Base-by-base conservation (phyloP, 2,329 filamentous ascomycete genomes). In the Leptographium wingfieldii region DNA sequence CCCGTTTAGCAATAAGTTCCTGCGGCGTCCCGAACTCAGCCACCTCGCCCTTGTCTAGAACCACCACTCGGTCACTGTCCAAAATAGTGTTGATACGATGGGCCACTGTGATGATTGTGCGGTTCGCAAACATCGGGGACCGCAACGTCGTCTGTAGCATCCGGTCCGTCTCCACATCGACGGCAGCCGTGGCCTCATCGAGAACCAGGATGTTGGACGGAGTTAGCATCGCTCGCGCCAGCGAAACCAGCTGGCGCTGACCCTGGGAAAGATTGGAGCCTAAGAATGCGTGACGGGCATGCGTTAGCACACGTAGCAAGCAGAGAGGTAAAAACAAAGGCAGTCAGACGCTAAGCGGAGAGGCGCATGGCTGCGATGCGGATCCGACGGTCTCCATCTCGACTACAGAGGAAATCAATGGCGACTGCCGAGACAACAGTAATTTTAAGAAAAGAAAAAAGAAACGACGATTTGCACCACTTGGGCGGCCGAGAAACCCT, bases 81-180 rank as follows among this genome's bases (percentile, higher is more conserved):
- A 99, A 80, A 68, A 99, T 97, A 12, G 94, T 99, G 76, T 97
- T 97, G 76, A 99, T 95, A 59, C 94, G 86, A 76, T 99, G 94
- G 31, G 94, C 94, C 68, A 99, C 96, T 1, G 94, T 99, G 73
- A 99, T 95, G 73, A 99, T 97, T 46, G 94, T 99, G 59, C 90
- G 85, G 73, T 96, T 90, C 63, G 86, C 81, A 75, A 99, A 99
- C 19, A 86, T 71, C 27, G 82, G 79, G 43, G 80, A 81, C 40
- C 84, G 79, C 59, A 86, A 75, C 31, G 84, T 87, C 55, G 74
- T 73, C 73, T 87, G 84, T 59, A 87, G 74, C 74, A 86, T 76
- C 59, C 82, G 82, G 68, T 87, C 84, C 29, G 84, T 87, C 73
- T 87, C 80, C 51, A 87, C 77, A 69, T 87, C 83, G 12, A 86